A percentile compares a stretch with the other conserved stretches of the same genome.
Conservation (phyloP, 176 grass and related monocot species). For the Pontederia crassipes region DNA sequence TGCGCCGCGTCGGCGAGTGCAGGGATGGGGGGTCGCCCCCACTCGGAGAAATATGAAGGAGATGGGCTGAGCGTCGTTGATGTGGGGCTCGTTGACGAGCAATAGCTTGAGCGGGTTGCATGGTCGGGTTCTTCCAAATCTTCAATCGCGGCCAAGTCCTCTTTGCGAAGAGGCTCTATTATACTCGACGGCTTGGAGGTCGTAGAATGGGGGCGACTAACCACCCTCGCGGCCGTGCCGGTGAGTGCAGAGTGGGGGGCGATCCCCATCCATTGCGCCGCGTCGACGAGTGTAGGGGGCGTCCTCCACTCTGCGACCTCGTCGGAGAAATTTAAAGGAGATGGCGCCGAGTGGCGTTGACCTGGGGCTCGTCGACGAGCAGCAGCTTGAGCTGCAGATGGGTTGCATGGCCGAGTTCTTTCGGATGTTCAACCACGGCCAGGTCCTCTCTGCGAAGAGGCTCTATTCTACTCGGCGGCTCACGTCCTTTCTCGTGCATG, state of each 20-base stretch:
- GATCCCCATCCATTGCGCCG: no score
- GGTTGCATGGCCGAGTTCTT: constrained; percentile 33
- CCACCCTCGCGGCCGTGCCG: no score
- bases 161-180: constrained; percentile 7
- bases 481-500: constrained; percentile 4
- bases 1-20: no score
- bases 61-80: constrained; percentile 11
- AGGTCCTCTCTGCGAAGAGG: constrained; percentile 15
- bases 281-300: no score
- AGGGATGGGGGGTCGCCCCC: no score
- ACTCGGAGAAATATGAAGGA: background rate
- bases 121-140: constrained; percentile 27
- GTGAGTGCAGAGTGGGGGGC: no score
- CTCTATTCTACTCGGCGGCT: constrained; percentile 11
- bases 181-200: constrained; percentile 11
- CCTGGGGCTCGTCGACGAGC: constrained; percentile 25
- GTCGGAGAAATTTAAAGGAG: background rate
- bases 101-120: constrained; percentile 41
- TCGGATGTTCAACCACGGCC: constrained; percentile 23
- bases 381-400: constrained; percentile 45
- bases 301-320: no score
- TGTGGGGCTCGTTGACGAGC: constrained; percentile 25
- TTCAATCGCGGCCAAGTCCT: constrained; percentile 23
- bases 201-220: no score
- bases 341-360: constrained; percentile 10